phyloP scores from a whole-genome alignment of 345 rosid genomes.

The Brassica incana region DNA sequence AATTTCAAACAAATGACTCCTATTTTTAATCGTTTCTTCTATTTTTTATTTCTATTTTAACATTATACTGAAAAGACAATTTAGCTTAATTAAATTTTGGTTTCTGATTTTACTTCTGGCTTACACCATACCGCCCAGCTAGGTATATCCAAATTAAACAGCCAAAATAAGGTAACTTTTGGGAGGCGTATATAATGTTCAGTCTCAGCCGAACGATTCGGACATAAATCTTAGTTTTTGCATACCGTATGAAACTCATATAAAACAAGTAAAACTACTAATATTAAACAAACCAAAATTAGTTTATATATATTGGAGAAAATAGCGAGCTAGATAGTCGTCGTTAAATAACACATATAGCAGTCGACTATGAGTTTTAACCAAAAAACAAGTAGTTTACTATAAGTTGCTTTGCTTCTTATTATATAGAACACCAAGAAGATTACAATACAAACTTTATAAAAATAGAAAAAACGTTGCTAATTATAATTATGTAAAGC shows the following conservation, averaged over 20 bases:
- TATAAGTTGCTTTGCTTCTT: background rate
- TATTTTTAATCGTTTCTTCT: background rate
- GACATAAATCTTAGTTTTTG: background rate
- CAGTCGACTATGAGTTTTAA: background rate
- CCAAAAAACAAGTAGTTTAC: background rate
- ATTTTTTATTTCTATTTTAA: background rate
- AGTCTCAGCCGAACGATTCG: background rate
- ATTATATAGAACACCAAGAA: background rate
- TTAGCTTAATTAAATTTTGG: background rate
- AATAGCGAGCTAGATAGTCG: background rate
- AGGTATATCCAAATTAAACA: background rate
- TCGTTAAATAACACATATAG: background rate
- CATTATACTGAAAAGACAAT: background rate
- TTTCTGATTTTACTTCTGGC: background rate
- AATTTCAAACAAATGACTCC: background rate
- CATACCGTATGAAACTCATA: background rate
- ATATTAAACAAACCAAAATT: background rate
- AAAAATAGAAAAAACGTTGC: background rate
- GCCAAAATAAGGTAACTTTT: background rate
- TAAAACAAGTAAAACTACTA: background rate
- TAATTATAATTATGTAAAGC: background rate
- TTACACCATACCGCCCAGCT: background rate
- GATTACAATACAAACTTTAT: background rate
- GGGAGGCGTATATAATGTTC: background rate
- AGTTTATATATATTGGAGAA: background rate